Evolutionary conservation across 768 basidiomycete genomes (phyloP), one percentile per base, ranked within the genome.

Genomic region (Xerocomellus amylosporus): DNA sequence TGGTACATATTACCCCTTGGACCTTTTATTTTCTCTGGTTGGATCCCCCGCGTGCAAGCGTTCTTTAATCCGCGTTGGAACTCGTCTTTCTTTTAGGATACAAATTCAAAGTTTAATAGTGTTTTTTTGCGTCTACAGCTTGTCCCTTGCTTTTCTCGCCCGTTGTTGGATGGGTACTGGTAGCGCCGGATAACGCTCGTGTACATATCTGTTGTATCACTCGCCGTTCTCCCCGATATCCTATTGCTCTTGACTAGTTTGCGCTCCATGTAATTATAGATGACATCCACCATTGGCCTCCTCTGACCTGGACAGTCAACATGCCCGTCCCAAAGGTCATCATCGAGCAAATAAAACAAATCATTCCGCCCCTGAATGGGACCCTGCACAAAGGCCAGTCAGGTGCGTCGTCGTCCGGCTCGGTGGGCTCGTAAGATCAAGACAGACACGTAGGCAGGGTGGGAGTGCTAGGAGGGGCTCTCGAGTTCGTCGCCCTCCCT

Each of bases 361-460:
- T 98, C 53, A 91, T 98, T 49, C 96, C 96, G 0, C 96, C 96
- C 40, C 79, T 98, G 28, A 86, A 93, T 62, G 86, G 87, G 8
- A 83, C 86, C 41, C 74, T 98, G 28, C 93, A 95, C 77, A 99
- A 99, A 69, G 96, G 96, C 28, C 95, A 98, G 74, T 93, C 91
- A 58, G 91, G 89, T 86, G 56, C 62, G 78, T 71, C 30, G 49
- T 50, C 26, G 31, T 28, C 13, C 15, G 19, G 10, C 40, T 19
- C 13, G 15, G 9, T 40, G 28, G 43, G 38, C 17, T 34, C 33
- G 46, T 53, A 49, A 51, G 31, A 48, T 41, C 48, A 36, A 50
- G 38, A 45, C 34, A 31, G 17, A 48, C 20, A 14, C 34, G 19
- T 62, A 85, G 93, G 96, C 36, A 82, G 96, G 39, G 88, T 98